A percentile compares a stretch with the other conserved stretches of the same genome.
Evolutionary conservation across 495 filamentous ascomycete species (phyloP).

Genomic region (Tetracladium marchalianum): DNA sequence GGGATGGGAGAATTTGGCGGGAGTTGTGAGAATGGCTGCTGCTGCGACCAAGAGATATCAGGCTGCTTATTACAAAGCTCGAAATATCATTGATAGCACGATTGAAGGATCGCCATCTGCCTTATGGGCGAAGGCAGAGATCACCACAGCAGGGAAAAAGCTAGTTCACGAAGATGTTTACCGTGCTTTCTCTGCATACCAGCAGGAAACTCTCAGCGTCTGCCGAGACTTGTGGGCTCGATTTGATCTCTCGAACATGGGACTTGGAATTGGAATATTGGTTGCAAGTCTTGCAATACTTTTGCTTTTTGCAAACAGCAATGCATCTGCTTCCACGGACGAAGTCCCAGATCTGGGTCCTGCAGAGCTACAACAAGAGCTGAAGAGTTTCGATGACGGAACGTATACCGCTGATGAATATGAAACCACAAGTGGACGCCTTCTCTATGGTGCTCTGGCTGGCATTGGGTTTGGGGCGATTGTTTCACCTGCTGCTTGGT

Average conservation of each 20-base stretch:
- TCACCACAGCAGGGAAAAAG: slow-evolving; percentile 25
- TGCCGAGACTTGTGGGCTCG: slow-evolving; percentile 83
- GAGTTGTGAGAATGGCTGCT: slow-evolving; percentile 64
- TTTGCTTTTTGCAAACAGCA: slow-evolving; percentile 51
- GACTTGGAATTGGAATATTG: slow-evolving; percentile 63
- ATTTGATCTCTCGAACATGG: slow-evolving; percentile 81
- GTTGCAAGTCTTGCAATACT: slow-evolving; percentile 54
- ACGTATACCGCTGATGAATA: not conserved
- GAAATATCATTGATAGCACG: slow-evolving; percentile 50
- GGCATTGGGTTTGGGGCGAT: slow-evolving; percentile 17
- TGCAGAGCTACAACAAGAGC: slow-evolving; percentile 14
- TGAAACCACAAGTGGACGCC: slow-evolving; percentile 19
- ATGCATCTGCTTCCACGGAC: slow-evolving; percentile 11
- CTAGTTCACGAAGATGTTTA: slow-evolving; percentile 34
- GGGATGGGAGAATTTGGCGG: slow-evolving; percentile 64
- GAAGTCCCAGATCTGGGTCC: slow-evolving; percentile 16
- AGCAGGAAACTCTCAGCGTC: slow-evolving; percentile 65
- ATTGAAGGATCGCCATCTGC: slow-evolving; percentile 41
- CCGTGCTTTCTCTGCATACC: slow-evolving; percentile 58
- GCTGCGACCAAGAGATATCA: slow-evolving; percentile 90
- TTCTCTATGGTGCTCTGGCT: slow-evolving; percentile 21
- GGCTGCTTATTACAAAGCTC: slow-evolving; percentile 41
- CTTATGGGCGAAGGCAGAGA: slow-evolving; percentile 44
- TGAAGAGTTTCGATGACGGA: slow-evolving; percentile 13
- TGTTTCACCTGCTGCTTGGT: slow-evolving; percentile 16